phyloP scores from a whole-genome alignment of 2,329 filamentous ascomycete species.

The Elsinoe australis region DNA sequence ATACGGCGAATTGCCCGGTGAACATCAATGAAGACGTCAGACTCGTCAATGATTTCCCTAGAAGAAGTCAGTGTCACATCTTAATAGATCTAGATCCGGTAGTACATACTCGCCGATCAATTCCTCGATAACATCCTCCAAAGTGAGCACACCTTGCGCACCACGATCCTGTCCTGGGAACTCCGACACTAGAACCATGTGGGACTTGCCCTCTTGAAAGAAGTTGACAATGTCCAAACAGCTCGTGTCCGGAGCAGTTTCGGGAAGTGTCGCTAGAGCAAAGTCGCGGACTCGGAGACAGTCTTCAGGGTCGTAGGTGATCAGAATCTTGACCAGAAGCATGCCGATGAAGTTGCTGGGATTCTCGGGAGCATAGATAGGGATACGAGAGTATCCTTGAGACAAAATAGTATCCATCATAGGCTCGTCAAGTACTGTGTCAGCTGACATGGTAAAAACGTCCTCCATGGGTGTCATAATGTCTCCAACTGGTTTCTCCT shows the following conservation, averaged over 20 bases:
- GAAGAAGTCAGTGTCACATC: conserved; percentile 3
- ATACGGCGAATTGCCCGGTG: conserved; percentile 94
- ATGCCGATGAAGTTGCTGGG: conserved; percentile 88
- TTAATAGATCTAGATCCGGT: background rate
- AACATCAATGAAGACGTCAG: conserved; percentile 95
- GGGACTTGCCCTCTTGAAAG: conserved; percentile 98
- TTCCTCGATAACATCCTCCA: conserved; percentile 98
- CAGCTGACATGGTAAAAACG: conserved; percentile 93
- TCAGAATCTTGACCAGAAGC: conserved; percentile 96
- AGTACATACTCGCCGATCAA: conserved; percentile 86
- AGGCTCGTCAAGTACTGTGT: conserved; percentile 82
- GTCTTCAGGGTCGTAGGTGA: conserved; percentile 97
- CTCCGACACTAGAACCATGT: conserved; percentile 95
- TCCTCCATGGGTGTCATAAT: conserved; percentile 99
- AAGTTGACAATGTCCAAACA: conserved; percentile 99
- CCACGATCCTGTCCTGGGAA: conserved; percentile 83
- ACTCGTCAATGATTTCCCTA: conserved; percentile 97
- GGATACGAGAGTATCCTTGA: conserved; percentile 91
- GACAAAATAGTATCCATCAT: conserved; percentile 93
- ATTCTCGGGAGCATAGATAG: conserved; percentile 82
- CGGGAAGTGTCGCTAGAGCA: conserved; percentile 83
- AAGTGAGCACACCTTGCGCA: conserved; percentile 83
- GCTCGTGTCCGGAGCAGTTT: conserved; percentile 90
- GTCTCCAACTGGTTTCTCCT: conserved; percentile 86
- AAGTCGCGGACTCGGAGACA: conserved; percentile 81